Percentiles rank a stretch among this genome's conserved stretches.
These are phyloP conservation scores for Tympanopsis confertula DNA, from an alignment of 2,329 filamentous ascomycete species.

Conservation along the genomic window DNA sequence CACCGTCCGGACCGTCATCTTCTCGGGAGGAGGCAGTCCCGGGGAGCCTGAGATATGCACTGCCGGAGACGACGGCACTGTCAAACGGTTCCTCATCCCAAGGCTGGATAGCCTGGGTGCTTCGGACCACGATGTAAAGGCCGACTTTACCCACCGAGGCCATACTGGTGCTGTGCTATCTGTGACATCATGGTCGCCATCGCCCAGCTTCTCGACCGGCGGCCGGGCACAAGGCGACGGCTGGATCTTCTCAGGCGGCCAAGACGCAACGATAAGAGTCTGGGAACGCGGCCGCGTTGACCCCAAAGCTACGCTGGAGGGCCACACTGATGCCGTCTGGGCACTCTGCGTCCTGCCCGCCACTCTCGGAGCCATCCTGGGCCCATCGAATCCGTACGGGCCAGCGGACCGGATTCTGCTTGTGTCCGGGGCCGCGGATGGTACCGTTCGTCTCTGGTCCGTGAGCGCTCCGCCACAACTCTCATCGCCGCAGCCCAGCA, in stretches of 20 bases:
- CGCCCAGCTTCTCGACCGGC: constrained; percentile 79
- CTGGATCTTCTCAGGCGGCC: constrained; percentile 96
- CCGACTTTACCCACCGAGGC: constrained; percentile 90
- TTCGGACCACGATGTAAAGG: constrained; percentile 79
- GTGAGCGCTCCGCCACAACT: constrained; percentile 82
- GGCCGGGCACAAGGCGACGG: constrained; percentile 82
- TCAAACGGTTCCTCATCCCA: constrained; percentile 95
- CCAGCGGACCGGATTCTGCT: constrained; percentile 76
- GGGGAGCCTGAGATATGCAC: constrained; percentile 96
- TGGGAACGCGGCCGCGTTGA: constrained; percentile 94
- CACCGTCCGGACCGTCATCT: constrained; percentile 86
- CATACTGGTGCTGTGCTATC: constrained; percentile 84
- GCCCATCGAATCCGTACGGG: constrained; percentile 64
- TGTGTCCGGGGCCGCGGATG: constrained; percentile 85
- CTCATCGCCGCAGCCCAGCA: constrained; percentile 61
- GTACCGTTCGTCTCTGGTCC: constrained; percentile 85
- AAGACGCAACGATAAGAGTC: constrained; percentile 83
- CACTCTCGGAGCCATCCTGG: constrained; percentile 70
- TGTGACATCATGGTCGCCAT: constrained; percentile 75
- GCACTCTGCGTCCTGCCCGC: constrained; percentile 83
- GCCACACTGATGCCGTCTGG: constrained; percentile 94
- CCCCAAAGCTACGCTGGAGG: constrained; percentile 85
- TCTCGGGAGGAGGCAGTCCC: constrained; percentile 89
- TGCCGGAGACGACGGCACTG: constrained; percentile 83
- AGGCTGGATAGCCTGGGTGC: constrained; percentile 58